Conservation (phyloP, 345 rosid species). For the Sonneratia alba region DNA sequence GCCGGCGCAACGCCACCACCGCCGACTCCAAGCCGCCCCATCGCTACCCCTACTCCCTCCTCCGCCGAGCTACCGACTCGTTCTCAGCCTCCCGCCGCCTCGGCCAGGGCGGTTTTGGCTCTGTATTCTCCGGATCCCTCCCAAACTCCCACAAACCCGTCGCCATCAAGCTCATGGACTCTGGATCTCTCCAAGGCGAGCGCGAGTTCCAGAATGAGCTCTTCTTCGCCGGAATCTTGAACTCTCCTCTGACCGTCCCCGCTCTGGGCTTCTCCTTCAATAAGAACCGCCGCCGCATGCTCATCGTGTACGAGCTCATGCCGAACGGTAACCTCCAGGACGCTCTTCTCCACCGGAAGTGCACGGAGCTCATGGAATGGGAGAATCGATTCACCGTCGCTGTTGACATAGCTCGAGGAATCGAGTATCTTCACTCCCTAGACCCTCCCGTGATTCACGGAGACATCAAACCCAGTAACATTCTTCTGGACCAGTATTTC, state of each 20-base stretch:
- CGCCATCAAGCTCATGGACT: conserved; percentile 91
- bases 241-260: conserved; percentile 48
- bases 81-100: conserved; percentile 67
- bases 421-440: conserved; percentile 59
- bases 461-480: conserved; percentile 80
- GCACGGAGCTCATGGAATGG: conserved; percentile 63
- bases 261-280: conserved; percentile 76
- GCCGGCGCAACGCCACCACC: conserved; percentile 74
- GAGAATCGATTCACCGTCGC: conserved; percentile 42
- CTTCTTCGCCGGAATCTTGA: conserved; percentile 59
- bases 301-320: conserved; percentile 79
- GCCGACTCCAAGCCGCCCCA: conserved; percentile 50
- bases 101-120: conserved; percentile 97
- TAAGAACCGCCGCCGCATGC: conserved; percentile 51
- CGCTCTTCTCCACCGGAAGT: conserved; percentile 62
- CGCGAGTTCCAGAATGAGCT: conserved; percentile 93
- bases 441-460: conserved; percentile 77
- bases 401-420: conserved; percentile 60
- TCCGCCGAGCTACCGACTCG: conserved; percentile 71
- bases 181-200: conserved; percentile 87
- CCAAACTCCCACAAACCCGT: conserved; percentile 25
- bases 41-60: conserved; percentile 63
- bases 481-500: conserved; percentile 60
- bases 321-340: conserved; percentile 77
- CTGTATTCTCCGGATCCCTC: conserved; percentile 59